These are phyloP conservation scores for Apiospora rasikravindrae DNA, from an alignment of 2,329 filamentous ascomycete genomes.

Conservation along the genomic window DNA sequence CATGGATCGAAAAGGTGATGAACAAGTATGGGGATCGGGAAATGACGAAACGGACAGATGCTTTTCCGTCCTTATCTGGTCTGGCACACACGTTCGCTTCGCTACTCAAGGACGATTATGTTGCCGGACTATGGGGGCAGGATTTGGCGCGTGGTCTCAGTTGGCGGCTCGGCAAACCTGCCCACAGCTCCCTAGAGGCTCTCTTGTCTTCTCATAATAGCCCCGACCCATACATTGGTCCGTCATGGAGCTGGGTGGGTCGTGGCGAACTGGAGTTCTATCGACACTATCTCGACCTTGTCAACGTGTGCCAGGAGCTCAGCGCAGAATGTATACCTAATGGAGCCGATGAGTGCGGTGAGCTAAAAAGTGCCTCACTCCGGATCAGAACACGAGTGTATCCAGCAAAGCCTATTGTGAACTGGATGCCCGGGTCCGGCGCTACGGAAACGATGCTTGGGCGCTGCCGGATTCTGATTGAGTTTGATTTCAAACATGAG, in stretches of 20 bases:
- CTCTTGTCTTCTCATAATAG: background rate
- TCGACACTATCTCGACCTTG: rapidly evolving
- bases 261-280: background rate
- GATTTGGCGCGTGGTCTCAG: background rate
- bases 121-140: background rate
- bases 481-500: too few species aligned
- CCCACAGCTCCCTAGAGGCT: background rate
- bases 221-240: background rate
- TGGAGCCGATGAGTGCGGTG: background rate
- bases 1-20: background rate
- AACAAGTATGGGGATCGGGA: background rate
- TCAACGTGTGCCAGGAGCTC: background rate
- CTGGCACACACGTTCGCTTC: background rate
- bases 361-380: background rate
- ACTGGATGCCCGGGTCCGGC: too few species aligned
- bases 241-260: background rate
- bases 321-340: background rate
- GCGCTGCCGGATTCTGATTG: too few species aligned
- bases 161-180: background rate
- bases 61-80: background rate
- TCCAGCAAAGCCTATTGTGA: background rate
- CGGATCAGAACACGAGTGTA: background rate
- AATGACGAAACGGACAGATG: background rate
- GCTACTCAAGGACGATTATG: background rate
- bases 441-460: too few species aligned